These are phyloP conservation scores for Arthromyces matolae DNA, from an alignment of 768 basidiomycete species.

Conservation along the genomic window DNA sequence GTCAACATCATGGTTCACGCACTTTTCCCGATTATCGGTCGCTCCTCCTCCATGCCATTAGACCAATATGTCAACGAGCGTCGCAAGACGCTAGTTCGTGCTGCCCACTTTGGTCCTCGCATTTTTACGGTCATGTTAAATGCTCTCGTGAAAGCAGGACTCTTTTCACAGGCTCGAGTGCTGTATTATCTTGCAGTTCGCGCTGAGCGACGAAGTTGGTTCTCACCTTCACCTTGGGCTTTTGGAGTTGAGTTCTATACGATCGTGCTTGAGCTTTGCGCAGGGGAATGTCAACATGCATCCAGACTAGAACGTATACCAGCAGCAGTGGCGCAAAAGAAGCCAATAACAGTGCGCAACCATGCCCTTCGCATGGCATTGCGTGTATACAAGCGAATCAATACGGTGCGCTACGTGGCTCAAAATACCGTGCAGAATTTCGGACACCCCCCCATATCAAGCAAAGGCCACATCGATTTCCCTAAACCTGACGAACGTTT, in stretches of 20 bases:
- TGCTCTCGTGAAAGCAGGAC: constrained; percentile 55
- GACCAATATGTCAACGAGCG: constrained; percentile 18
- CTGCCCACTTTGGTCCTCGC: constrained; percentile 52
- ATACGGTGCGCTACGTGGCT: neutral
- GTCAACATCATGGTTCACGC: constrained; percentile 47
- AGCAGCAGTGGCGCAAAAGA: constrained; percentile 6
- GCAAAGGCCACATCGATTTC: constrained; percentile 21
- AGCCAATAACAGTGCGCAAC: neutral
- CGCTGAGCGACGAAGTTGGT: constrained; percentile 57
- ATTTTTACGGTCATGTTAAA: constrained; percentile 59
- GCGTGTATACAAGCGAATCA: constrained; percentile 2
- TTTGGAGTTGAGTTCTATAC: constrained; percentile 69
- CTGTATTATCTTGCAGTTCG: constrained; percentile 59
- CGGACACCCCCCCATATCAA: neutral
- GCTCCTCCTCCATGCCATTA: constrained; percentile 21
- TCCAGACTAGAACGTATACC: constrained; percentile 17
- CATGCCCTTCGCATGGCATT: constrained; percentile 11
- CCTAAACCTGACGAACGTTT: constrained; percentile 60
- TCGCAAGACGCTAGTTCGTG: constrained; percentile 35
- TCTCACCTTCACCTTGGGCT: constrained; percentile 50
- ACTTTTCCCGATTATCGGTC: constrained; percentile 52
- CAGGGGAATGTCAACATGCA: constrained; percentile 28
- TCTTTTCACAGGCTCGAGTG: constrained; percentile 47
- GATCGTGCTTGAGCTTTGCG: constrained; percentile 63
- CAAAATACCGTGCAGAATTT: neutral